Base-by-base conservation (phyloP, 2,329 filamentous ascomycete species). In the Fusarium multiceps region DNA sequence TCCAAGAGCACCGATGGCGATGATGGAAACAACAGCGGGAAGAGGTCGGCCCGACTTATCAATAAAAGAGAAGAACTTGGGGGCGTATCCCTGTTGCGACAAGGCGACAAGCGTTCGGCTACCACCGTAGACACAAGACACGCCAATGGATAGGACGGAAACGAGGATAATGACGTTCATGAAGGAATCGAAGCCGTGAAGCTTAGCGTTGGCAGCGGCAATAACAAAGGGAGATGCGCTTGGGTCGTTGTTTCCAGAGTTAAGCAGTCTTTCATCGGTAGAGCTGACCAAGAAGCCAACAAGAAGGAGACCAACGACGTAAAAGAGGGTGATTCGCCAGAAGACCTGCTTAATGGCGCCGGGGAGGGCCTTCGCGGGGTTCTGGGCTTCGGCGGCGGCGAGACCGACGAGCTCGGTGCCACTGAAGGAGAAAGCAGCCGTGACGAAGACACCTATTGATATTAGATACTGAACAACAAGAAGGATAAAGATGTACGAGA, bases 331-430 rank as follows among this genome's bases (percentile, higher is more conserved):
- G 63, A 87, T 87, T 70, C 86, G 84, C 85, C 85, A 87, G 62
- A 87, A 87, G 32, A 87, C 92, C 77, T 97, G 93, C 82, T 96
- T 97, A 74, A 95, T 90, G 7, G 94, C 94, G 3, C 89, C 90
- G 0, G 94, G 94, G 2, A 97, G 85, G 0, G 90, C 88, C 75
- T 92, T 90, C 59, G 88, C 85, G 0, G 92, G 92, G 75, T 93
- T 92, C 12, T 82, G 80, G 0, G 91, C 88, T 78, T 94, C 92
- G 9, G 90, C 91, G 1, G 91, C 91, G 5, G 91, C 90, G 4
- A 93, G 84, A 72, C 91, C 91, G n/a, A 93, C 90, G 4, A 92
- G 82, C 75, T 93, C 91, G 0, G 91, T 93, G 16, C 91, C 91
- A 18, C 88, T 87, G 75, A 93, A 93, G 23, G 91, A 83, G 74